These are phyloP conservation scores for Bryoglossum gracile DNA, from an alignment of 495 filamentous ascomycete genomes.

Conservation along the genomic window DNA sequence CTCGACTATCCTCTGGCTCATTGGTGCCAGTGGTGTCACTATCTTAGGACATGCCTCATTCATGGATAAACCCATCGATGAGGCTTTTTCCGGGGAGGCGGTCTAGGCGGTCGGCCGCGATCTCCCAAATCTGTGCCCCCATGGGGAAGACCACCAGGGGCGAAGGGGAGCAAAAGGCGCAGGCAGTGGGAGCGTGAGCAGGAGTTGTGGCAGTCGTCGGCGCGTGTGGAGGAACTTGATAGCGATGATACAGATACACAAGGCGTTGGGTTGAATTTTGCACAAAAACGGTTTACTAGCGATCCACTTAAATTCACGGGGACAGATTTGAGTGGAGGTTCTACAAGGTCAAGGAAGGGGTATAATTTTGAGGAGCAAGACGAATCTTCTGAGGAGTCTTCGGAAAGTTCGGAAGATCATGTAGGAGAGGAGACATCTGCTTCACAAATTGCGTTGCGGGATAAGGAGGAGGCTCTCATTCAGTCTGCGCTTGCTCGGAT, in stretches of 20 bases:
- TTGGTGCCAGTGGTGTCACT: slow-evolving; percentile 84
- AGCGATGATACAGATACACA: slow-evolving; percentile 56
- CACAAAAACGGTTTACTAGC: slow-evolving; percentile 41
- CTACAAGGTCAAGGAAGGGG: slow-evolving; percentile 32
- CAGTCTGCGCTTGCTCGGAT: slow-evolving; percentile 71
- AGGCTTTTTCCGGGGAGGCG: slow-evolving; percentile 99
- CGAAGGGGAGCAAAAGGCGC: slow-evolving; percentile 54
- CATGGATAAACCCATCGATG: slow-evolving; percentile 98
- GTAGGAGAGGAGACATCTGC: slow-evolving; percentile 48
- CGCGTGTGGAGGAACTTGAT: slow-evolving; percentile 63
- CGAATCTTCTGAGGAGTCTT: slow-evolving; percentile 42
- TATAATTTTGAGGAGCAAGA: slow-evolving; percentile 43
- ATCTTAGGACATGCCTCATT: slow-evolving; percentile 92
- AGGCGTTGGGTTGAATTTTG: slow-evolving; percentile 43
- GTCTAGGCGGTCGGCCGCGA: slow-evolving; percentile 99
- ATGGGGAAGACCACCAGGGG: slow-evolving; percentile 98
- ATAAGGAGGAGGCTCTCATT: slow-evolving; percentile 66
- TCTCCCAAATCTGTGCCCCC: slow-evolving; percentile 90
- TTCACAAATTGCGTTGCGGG: slow-evolving; percentile 47
- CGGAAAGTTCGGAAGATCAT: slow-evolving; percentile 30
- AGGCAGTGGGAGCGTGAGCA: slow-evolving; percentile 47
- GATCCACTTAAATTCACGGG: slow-evolving; percentile 59
- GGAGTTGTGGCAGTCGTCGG: slow-evolving; percentile 39
- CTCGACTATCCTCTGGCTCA: slow-evolving; percentile 80
- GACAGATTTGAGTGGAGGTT: slow-evolving; percentile 38